A percentile compares a stretch with the other conserved stretches of the same genome.
These are phyloP conservation scores for Taphrina flavorubra DNA, from an alignment of 1,139 yeast genomes.

Conservation along the genomic window DNA sequence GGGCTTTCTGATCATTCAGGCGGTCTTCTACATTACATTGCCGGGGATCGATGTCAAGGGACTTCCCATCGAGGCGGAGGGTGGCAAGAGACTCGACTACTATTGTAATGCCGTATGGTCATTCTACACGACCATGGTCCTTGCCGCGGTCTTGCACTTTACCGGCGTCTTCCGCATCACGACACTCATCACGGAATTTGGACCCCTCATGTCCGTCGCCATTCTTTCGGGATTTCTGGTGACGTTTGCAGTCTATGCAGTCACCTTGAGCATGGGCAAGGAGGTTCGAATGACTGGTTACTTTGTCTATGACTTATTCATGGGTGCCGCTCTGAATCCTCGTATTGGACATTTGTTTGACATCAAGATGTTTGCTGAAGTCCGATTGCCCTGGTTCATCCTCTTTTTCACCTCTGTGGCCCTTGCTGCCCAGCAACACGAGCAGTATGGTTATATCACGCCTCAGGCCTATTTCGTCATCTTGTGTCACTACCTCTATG, in stretches of 20 bases:
- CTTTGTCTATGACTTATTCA: constrained; percentile 84
- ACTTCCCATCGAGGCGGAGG: constrained; percentile 81
- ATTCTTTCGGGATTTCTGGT: constrained; percentile 75
- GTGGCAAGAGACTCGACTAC: constrained; percentile 81
- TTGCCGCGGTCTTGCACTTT: constrained; percentile 68
- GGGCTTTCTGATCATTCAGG: constrained; percentile 73
- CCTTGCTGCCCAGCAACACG: constrained; percentile 77
- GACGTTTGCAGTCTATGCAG: constrained; percentile 70
- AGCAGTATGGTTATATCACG: constrained; percentile 75
- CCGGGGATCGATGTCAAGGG: constrained; percentile 98
- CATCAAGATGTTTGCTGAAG: constrained; percentile 95
- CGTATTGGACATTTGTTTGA: constrained; percentile 83
- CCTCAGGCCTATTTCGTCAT: constrained; percentile 76
- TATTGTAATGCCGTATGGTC: constrained; percentile 91
- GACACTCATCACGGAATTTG: constrained; percentile 78
- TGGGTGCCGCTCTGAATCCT: constrained; percentile 98
- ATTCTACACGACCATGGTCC: constrained; percentile 68
- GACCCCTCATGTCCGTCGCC: constrained; percentile 91
- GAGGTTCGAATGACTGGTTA: constrained; percentile 92
- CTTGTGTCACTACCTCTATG: constrained; percentile 90
- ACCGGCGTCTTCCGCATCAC: constrained; percentile 75
- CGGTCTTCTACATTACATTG: constrained; percentile 74
- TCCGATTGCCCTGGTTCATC: constrained; percentile 95
- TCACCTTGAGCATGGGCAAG: constrained; percentile 51
- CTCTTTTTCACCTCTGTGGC: constrained; percentile 78